Base-by-base conservation (phyloP, 768 basidiomycete species). In the Psilocybe cubensis region DNA sequence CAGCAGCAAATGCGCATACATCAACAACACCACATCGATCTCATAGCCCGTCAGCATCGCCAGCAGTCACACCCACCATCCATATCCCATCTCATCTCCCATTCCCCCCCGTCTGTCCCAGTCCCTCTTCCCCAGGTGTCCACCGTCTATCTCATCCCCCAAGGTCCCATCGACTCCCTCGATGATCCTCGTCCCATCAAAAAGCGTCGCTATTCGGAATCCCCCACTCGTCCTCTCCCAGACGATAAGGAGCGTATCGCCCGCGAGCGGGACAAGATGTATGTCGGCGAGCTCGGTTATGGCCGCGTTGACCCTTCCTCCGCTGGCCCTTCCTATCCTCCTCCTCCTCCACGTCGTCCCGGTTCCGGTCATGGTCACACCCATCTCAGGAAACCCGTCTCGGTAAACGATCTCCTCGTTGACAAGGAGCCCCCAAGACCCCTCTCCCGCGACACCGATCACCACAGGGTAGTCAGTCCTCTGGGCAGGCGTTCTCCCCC, bases 401-500 rank as follows among this genome's bases (percentile, higher is more conserved):
- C 66, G 28, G 70, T 71, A 42, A 54, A 66, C 35, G 70, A 71
- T 59, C 65, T 70, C 25, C 57, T 72, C 24, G 46, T 61, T 20
- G 68, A 70, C 54, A 67, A 60, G 47, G 66, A 66, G 47, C 63
- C 60, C 24, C 43, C 60, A 11, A 55, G 57, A 10, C 54, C 63
- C 45, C 57, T 50, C 45, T 49, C 56, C 29, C 60, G 61, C 40
- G 62, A 65, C 50, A 62, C 60, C 23, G 69, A 66, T 44, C 48
- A 52, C 21, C 69, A 66, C 54, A 63, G 67, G 28, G 56, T 73
- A 21, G 60, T 71, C 49, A 74, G 69, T 61, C 71, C 72, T 35
- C 60, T 66, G 20, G 73, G 74, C 20, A 69, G 77, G 57, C 66
- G 82, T n/a, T 77, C 79, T 31, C 79, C 82, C 50, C 81, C 81